Evolutionary conservation across 305 asterid species (phyloP), one percentile per base, ranked within the genome.

Genomic region (Salvia sclarea): DNA sequence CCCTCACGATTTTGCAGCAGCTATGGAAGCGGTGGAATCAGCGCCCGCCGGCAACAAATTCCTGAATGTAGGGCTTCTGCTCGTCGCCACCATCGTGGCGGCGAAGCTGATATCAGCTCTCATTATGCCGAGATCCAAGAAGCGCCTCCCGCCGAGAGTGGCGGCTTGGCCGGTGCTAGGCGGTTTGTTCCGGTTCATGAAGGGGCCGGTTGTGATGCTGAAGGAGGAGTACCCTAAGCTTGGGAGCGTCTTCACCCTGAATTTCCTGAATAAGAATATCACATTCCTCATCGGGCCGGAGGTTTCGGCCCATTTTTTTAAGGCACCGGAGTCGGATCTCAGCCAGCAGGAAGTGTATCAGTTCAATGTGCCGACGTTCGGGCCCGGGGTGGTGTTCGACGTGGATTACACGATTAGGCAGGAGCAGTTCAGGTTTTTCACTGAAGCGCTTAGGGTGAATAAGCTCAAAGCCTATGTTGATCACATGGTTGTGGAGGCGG

Each of bases 381-480:
- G 98, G 83, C 98, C 98, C 0, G 98, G 98, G 1, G 97, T 92
- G 37, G 98, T 93, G 59, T 90, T 93, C 70, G 98, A 92, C 77
- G 98, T 92, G 45, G 97, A 92, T 48, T 92, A 92, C 30, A 81
- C 86, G 8, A 61, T 93, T 31, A 78, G 98, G 79, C 96, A 90
- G 75, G 98, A 93, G 80, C 97, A 93, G 84, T 93, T 93, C 79
- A 85, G 97, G 81, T 90, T 92, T 75, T 92, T 92, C 73, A 92
- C 98, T 9, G 98, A 92, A 80, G 80, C 98, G 6, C 90, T 90
- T 20, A 83, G 97, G 71, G 97, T 86, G 44, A 85, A 64, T 58
- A 92, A 92, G 84, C 84, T 92, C 75, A 90, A 87, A 73, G 86
- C 81, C 21, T 92, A 92, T 76, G 98, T 92, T 10, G 96, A 93